These are phyloP conservation scores for Ceratocystis diversiconidia DNA, from an alignment of 2,329 filamentous ascomycete genomes.

Conservation along the genomic window DNA sequence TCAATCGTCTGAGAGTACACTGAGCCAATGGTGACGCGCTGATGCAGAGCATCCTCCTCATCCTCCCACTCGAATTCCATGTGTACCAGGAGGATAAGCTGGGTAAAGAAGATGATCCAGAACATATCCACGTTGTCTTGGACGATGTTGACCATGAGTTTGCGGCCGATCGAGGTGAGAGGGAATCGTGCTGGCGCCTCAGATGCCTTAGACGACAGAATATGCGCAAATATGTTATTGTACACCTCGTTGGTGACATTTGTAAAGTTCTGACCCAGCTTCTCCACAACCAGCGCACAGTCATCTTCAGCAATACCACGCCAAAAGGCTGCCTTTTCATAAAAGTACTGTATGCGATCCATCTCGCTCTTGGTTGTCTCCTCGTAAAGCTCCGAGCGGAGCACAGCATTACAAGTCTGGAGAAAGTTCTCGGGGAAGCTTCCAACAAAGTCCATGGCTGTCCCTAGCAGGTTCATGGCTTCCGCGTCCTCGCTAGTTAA, in stretches of 20 bases:
- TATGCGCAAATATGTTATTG: constrained; percentile 30
- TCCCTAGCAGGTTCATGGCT: constrained; percentile 49
- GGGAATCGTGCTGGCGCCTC: constrained; percentile 34
- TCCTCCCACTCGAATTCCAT: constrained; percentile 72
- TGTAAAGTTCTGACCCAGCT: constrained; percentile 52
- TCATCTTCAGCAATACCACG: constrained; percentile 72
- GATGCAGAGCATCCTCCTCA: constrained; percentile 50
- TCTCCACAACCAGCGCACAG: constrained; percentile 52
- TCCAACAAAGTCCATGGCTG: constrained; percentile 56
- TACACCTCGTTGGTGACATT: constrained; percentile 44
- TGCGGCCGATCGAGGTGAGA: constrained; percentile 63
- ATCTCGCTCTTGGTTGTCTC: constrained; percentile 55
- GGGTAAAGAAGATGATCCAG: constrained; percentile 62
- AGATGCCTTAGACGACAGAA: constrained; percentile 25
- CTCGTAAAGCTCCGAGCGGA: constrained; percentile 61
- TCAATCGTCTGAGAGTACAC: constrained; percentile 57
- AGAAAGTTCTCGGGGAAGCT: constrained; percentile 55
- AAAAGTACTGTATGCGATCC: constrained; percentile 64
- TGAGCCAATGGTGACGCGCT: constrained; percentile 48
- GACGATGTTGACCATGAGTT: constrained; percentile 57
- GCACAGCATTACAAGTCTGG: constrained; percentile 50
- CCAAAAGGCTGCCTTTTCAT: constrained; percentile 63
- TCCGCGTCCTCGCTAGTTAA: constrained; percentile 40
- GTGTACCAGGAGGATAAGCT: constrained; percentile 71
- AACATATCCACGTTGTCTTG: constrained; percentile 65